Percentiles rank a stretch among this genome's conserved stretches.
phyloP scores from a whole-genome alignment of 2,329 filamentous ascomycete species.

The Fusarium equiseti region DNA sequence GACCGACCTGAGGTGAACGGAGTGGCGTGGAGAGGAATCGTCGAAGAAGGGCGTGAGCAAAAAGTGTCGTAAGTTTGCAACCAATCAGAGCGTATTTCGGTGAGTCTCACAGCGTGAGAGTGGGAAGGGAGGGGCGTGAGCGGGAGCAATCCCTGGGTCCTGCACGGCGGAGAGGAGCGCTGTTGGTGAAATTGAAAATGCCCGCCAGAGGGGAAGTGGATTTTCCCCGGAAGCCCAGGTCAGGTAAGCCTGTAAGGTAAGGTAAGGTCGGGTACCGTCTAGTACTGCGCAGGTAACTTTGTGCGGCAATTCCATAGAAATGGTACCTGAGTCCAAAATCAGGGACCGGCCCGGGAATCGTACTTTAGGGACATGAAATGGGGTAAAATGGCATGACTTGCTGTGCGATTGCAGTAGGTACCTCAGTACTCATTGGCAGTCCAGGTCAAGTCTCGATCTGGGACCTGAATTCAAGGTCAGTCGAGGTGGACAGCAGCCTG shows the following conservation, averaged over 20 bases:
- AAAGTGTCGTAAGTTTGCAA: neutral
- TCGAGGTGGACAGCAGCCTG: conserved; percentile 40
- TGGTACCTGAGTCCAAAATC: conserved; percentile 23
- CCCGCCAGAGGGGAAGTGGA: conserved; percentile 39
- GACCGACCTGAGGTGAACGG: conserved; percentile 34
- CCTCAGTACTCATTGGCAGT: conserved; percentile 31
- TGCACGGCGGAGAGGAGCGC: conserved; percentile 37
- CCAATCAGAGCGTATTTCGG: conserved; percentile 7
- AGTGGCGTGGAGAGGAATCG: conserved; percentile 33
- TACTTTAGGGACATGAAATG: conserved; percentile 21
- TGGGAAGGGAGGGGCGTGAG: conserved; percentile 31
- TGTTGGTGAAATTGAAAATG: conserved; percentile 27
- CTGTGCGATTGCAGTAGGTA: neutral
- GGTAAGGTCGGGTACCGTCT: neutral
- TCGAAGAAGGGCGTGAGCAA: conserved; percentile 28
- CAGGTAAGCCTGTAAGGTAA: neutral
- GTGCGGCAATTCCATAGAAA: conserved; percentile 14
- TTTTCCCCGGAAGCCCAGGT: conserved; percentile 31
- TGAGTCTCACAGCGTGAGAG: conserved; percentile 23
- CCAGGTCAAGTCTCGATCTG: neutral
- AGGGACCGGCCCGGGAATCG: conserved; percentile 38
- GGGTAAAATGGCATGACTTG: conserved; percentile 38
- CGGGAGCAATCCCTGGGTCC: conserved; percentile 15
- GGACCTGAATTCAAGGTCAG: conserved; percentile 39
- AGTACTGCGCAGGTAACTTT: conserved; percentile 20